Base-by-base conservation (phyloP, 805 yeast species). In the Candida jianshihensis region DNA sequence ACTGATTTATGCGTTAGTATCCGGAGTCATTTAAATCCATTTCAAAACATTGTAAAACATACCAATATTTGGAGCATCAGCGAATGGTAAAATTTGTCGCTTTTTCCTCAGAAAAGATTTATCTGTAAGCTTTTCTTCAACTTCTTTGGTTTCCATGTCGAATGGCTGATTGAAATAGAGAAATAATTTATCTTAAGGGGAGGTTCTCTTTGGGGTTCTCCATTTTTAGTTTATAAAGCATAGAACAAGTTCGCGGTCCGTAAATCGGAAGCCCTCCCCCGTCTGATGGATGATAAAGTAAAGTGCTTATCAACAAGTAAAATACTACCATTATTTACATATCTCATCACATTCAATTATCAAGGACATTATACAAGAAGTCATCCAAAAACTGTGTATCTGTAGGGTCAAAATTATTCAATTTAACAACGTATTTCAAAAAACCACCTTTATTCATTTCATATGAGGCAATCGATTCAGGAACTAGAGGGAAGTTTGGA, bases 1-100 rank as follows among this genome's bases (percentile, higher is more conserved):
- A 90, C 94, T 66, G 40, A 13, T 19, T 6, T 6, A 18, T n/a
- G 13, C 2, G 14, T 17, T 34, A 39, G 34, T 37, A 28, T 36
- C 35, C 14, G 19, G 6, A 10, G 10, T 17, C 30, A 20, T 19
- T n/a, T n/a, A n/a, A n/a, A n/a, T n/a, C n/a, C 17, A 15, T 10
- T 9, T 22, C 4, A 5, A 14, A 10, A 17, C 15, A 19, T 13
- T 7, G 13, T 6, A n/a, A 9, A 7, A 70, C 81, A 46, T 63
- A 75, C 81, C 81, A 49, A 89, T 85, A 10, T 89, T 81, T 0
- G 96, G 89, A 1, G 96, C 89, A 50, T 82, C 82, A 2, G 96
- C 95, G 54, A 75, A 80, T 2, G 89, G 83, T 13, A 78, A 61
- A 14, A 48, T 35, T 19, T 25, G 40, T 12, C 13, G 22, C 6